A percentile compares a stretch with the other conserved stretches of the same genome.
Conservation (phyloP, 225 moss, liverwort and hornwort species). For the Polytrichum formosum region DNA sequence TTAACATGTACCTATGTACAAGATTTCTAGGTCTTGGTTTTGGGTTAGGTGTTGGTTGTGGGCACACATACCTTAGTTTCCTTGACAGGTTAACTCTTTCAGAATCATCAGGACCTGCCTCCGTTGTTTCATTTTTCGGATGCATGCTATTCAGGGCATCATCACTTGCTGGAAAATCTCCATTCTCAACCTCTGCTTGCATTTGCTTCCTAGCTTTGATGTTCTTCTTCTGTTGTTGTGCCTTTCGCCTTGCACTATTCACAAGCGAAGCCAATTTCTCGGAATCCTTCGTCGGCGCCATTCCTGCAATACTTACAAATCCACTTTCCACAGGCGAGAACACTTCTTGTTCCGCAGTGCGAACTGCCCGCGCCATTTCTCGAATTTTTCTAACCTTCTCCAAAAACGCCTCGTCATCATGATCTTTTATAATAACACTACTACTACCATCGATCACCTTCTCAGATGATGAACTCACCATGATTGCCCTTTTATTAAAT, state of each 20-base stretch:
- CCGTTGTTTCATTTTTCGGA: too few species aligned
- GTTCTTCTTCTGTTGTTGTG: conserved; percentile 19
- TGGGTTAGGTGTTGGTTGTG: too few species aligned
- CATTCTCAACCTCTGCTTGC: conserved; percentile 4
- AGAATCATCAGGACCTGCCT: too few species aligned
- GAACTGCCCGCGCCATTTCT: conserved; percentile 83
- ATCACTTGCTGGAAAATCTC: conserved; percentile 11
- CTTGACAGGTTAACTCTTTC: too few species aligned
- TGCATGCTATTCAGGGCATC: neutral
- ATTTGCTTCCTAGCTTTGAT: conserved; percentile 19
- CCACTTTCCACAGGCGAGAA: conserved; percentile 45
- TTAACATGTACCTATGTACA: too few species aligned
- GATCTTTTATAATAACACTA: neutral
- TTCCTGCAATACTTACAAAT: conserved; percentile 37
- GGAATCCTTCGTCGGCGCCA: conserved; percentile 15
- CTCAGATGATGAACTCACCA: too few species aligned
- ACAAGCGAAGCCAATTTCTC: conserved; percentile 21
- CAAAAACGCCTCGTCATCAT: conserved; percentile 51
- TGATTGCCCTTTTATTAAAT: conserved; percentile 9
- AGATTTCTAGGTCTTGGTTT: too few species aligned
- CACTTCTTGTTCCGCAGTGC: conserved; percentile 67
- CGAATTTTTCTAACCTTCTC: conserved; percentile 72
- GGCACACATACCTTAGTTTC: too few species aligned
- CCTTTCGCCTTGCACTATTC: conserved; percentile 8
- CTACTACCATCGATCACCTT: conserved; percentile 15